Percentiles rank a stretch among this genome's conserved stretches.
Conservation (phyloP, 805 yeast species). For the Torulaspora microellipsoides region DNA sequence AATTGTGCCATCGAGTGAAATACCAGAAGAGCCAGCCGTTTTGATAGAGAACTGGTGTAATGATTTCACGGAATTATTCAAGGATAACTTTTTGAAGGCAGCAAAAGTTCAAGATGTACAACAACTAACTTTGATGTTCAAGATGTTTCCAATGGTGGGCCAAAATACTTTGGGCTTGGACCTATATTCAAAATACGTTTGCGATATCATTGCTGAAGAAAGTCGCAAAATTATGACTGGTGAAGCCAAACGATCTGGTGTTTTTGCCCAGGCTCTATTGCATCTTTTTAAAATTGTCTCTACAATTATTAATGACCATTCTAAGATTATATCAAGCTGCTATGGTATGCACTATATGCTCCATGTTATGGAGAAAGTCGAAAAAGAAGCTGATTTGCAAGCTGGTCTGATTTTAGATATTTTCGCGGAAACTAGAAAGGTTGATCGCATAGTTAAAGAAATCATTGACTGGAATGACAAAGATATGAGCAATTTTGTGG, state of each 20-base stretch:
- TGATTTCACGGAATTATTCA: conserved; percentile 54
- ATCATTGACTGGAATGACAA: conserved; percentile 14
- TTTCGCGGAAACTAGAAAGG: conserved; percentile 65
- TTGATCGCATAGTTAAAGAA: conserved; percentile 53
- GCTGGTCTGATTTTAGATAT: conserved; percentile 85
- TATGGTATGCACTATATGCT: conserved; percentile 64
- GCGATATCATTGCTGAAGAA: conserved; percentile 77
- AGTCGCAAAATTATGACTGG: conserved; percentile 59
- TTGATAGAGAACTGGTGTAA: conserved; percentile 55
- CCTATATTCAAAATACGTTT: conserved; percentile 80
- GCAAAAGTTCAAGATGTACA: conserved; percentile 62
- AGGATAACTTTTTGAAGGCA: conserved; percentile 62
- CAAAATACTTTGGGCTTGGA: conserved; percentile 66
- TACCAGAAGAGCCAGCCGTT: conserved; percentile 71
- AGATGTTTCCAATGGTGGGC: conserved; percentile 81
- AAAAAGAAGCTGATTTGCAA: conserved; percentile 88
- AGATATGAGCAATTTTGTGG: conserved; percentile 5
- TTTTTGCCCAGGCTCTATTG: conserved; percentile 53
- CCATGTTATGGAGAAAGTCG: conserved; percentile 66
- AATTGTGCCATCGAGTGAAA: conserved; percentile 80
- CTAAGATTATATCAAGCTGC: conserved; percentile 66
- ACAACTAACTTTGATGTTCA: conserved; percentile 71
- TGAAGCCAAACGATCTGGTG: conserved; percentile 38
- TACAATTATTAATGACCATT: conserved; percentile 78
- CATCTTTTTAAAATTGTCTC: conserved; percentile 81